Conservation (phyloP, 257 asterid species). For the Ilex asprella region DNA sequence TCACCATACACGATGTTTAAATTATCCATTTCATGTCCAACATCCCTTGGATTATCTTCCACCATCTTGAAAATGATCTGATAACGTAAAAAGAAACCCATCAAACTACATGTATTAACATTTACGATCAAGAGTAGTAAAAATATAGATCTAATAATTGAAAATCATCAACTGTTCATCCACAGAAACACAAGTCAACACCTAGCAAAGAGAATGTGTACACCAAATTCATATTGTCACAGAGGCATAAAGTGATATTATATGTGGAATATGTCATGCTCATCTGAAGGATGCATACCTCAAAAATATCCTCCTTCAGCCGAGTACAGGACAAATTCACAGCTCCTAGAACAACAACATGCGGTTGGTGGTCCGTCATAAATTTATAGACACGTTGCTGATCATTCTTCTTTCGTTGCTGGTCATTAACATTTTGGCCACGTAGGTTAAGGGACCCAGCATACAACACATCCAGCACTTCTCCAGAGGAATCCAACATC, state of each 20-base stretch:
- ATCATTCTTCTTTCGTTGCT: conserved; percentile 88
- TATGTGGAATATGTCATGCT: too few species aligned
- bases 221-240: background rate
- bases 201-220: background rate
- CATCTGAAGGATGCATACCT: conserved; percentile 40
- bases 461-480: conserved; percentile 76
- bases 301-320: conserved; percentile 89
- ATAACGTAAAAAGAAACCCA: conserved; percentile 3
- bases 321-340: conserved; percentile 85
- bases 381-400: conserved; percentile 91
- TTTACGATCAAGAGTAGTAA: too few species aligned
- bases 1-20: conserved; percentile 87
- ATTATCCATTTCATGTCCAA: conserved; percentile 93
- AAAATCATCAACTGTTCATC: background rate
- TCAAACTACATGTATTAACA: too few species aligned
- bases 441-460: conserved; percentile 84
- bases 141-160: too few species aligned
- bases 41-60: conserved; percentile 97
- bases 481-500: conserved; percentile 97
- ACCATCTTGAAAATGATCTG: conserved; percentile 98
- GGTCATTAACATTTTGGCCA: conserved; percentile 79
- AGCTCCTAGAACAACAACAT: conserved; percentile 88
- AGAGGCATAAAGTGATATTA: background rate
- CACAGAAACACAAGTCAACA: background rate
- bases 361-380: conserved; percentile 98